Base-by-base conservation (phyloP, 2,329 filamentous ascomycete genomes). In the Neonectria hederae region DNA sequence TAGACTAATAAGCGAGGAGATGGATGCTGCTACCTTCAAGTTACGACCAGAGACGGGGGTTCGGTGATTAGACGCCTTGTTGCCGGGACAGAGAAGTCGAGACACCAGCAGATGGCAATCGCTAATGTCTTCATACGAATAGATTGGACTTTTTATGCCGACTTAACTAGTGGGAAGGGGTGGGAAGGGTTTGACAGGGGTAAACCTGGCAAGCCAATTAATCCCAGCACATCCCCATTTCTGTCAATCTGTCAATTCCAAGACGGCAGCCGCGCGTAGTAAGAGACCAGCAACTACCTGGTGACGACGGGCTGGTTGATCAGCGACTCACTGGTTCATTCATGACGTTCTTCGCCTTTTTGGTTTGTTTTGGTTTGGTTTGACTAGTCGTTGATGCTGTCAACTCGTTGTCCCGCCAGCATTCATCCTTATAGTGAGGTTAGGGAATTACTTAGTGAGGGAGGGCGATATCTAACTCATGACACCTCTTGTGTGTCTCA, bases 121-220 rank as follows among this genome's bases (percentile, higher is more conserved):
- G 45, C 45, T 35, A 45, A 46, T 43, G 59, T 52, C 17, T 38
- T n/a, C 35, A 14, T n/a, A 38, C 35, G 35, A 38, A 13, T 14
- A 38, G 32, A 38, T 38, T 38, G 35, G 7, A 11, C 35, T 21
- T 42, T 21, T 11, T 21, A 61, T 55, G 51, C 58, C 43, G 53
- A 30, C 40, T 40, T 62, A 46, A 52, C 58, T 54, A 35, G 32
- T 46, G 30, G 9, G 32, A 52, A 49, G 54, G 38, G 52, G 38
- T n/a, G 14, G 30, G 35, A 46, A 40, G 51, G 30, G 24, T 35
- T 30, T 14, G 24, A 19, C 48, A 32, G 26, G 52, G 43, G 59
- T n/a, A 17, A 30, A 4, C 4, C 35, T 26, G 35, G 53, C 28
- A 46, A 58, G 42, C 48, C 60, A 56, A 48, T 38, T 48, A 62